phyloP scores from a whole-genome alignment of 2,329 filamentous ascomycete species.

The Ophiostoma tasmaniense region DNA sequence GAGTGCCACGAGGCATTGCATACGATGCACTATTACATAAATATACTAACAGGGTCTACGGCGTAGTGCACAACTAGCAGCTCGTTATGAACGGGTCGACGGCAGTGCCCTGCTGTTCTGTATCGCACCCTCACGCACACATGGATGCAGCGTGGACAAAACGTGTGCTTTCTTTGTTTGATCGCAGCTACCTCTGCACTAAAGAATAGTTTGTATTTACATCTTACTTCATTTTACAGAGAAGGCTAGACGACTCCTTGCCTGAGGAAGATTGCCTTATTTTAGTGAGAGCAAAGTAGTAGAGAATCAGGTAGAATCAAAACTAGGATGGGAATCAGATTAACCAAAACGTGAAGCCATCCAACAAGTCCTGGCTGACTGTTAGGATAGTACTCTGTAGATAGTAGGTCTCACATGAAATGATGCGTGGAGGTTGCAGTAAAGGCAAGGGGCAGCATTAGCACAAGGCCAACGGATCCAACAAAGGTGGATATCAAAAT shows the following conservation, averaged over 20 bases:
- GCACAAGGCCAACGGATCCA: too few relatives aligned
- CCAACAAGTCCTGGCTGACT: background rate
- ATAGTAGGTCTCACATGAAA: background rate
- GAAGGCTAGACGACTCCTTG: background rate
- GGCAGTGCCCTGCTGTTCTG: too few relatives aligned
- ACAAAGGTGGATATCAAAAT: too few relatives aligned
- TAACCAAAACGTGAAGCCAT: background rate
- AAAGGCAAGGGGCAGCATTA: background rate
- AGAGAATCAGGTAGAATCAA: background rate
- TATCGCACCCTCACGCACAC: background rate
- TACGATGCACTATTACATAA: background rate
- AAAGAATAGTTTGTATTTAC: background rate
- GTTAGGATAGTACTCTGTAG: background rate
- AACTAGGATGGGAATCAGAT: background rate
- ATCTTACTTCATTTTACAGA: too few relatives aligned
- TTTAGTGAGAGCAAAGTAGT: background rate
- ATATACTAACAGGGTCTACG: background rate
- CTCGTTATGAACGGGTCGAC: background rate
- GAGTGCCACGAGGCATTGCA: background rate
- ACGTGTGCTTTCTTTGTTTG: slow-evolving; percentile 1
- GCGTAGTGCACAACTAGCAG: too few relatives aligned
- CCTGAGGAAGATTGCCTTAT: background rate
- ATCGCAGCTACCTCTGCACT: background rate
- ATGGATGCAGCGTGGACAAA: background rate
- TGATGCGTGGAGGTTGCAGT: background rate